Evolutionary conservation across 805 yeast species (phyloP).

Genomic region (Barnettozyma vustinii): DNA sequence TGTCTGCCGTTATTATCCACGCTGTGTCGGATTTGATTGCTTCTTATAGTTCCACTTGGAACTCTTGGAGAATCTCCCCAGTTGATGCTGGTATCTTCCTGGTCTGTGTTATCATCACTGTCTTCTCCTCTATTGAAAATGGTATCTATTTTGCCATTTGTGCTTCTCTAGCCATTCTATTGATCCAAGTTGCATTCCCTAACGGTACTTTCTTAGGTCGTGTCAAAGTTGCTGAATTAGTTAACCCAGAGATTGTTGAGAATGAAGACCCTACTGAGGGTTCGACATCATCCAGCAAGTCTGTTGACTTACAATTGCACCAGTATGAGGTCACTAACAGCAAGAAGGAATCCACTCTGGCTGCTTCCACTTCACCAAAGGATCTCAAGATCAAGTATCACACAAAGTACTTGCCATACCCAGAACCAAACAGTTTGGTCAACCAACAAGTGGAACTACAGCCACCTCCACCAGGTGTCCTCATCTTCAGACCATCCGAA

Average conservation of each 20-base stretch:
- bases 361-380: slow-evolving; percentile 5
- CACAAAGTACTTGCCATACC: slow-evolving; percentile 63
- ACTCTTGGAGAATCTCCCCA: slow-evolving; percentile 69
- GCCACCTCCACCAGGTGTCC: slow-evolving; percentile 88
- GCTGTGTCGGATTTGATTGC: slow-evolving; percentile 86
- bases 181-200: slow-evolving; percentile 76
- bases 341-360: neutral
- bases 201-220: slow-evolving; percentile 79
- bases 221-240: slow-evolving; percentile 64
- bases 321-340: neutral
- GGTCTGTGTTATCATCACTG: slow-evolving; percentile 22
- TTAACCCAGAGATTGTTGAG: slow-evolving; percentile 48
- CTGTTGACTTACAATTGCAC: slow-evolving; percentile 14
- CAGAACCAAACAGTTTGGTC: slow-evolving; percentile 35
- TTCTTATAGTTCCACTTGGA: slow-evolving; percentile 58
- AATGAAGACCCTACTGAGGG: slow-evolving; percentile 9
- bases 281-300: slow-evolving; percentile 4
- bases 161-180: slow-evolving; percentile 70
- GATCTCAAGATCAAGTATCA: slow-evolving; percentile 34
- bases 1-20: slow-evolving; percentile 85
- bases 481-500: slow-evolving; percentile 80
- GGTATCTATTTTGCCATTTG: slow-evolving; percentile 90
- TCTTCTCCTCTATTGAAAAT: slow-evolving; percentile 56
- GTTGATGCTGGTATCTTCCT: slow-evolving; percentile 21
- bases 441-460: slow-evolving; percentile 53